phyloP scores from a whole-genome alignment of 129 eudicot species.

The Flaveria brownii region DNA sequence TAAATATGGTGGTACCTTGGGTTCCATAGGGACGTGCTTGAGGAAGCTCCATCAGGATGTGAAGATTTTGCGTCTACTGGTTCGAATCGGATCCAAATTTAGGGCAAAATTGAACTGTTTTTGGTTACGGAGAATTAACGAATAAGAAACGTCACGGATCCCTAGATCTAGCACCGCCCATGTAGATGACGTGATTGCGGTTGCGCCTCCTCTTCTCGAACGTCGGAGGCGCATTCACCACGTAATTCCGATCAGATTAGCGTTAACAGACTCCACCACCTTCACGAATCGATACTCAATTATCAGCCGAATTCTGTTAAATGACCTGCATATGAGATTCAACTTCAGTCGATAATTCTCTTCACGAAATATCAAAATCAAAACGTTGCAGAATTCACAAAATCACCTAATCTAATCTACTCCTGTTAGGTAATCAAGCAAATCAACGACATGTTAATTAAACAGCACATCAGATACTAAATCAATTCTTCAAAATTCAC shows the following conservation, averaged over 20 bases:
- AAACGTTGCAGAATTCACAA: slow-evolving; percentile 1
- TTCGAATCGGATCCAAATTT: slow-evolving; percentile 20
- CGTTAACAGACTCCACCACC: slow-evolving; percentile 20
- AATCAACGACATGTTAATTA: slow-evolving; percentile 4
- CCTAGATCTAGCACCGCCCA: slow-evolving; percentile 51
- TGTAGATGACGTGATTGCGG: slow-evolving; percentile 27
- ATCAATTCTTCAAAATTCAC: background rate
- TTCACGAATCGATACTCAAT: slow-evolving; percentile 13
- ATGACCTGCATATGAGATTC: background rate
- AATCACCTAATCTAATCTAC: background rate
- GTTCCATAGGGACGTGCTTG: slow-evolving; percentile 75
- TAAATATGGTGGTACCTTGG: slow-evolving; percentile 51
- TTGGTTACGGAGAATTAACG: background rate
- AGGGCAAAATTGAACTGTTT: slow-evolving; percentile 20
- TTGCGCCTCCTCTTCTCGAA: slow-evolving; percentile 47
- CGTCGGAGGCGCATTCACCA: slow-evolving; percentile 52
- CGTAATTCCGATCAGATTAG: slow-evolving; percentile 21
- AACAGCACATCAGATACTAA: too few relatives aligned
- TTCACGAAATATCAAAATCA: background rate
- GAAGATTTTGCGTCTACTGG: background rate
- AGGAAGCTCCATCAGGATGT: slow-evolving; percentile 66
- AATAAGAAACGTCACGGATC: slow-evolving; percentile 21
- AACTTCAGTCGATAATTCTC: slow-evolving; percentile 12
- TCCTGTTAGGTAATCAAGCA: background rate
- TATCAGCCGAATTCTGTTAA: slow-evolving; percentile 7